Percentiles rank a stretch among this genome's conserved stretches.
Evolutionary conservation across 176 grass and related monocot genomes (phyloP).

Genomic region (Calamus simplicifolius): DNA sequence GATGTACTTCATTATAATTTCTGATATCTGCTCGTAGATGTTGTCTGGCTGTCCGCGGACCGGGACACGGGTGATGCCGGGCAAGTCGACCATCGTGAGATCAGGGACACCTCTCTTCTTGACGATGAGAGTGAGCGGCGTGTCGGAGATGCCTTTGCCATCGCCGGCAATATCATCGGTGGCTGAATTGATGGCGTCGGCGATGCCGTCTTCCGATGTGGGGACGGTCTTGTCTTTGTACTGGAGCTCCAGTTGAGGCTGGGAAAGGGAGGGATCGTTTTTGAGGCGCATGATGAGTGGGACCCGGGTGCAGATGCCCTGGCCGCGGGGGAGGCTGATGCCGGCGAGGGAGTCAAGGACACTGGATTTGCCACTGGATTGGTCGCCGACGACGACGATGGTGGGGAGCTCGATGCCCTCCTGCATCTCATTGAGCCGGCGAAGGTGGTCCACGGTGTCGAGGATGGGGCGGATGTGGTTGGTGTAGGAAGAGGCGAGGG

Average conservation of each 20-base stretch:
- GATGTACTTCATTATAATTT: slow-evolving; percentile 49
- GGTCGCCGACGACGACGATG: slow-evolving; percentile 10
- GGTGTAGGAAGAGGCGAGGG: slow-evolving; percentile 40
- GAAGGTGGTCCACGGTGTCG: background rate
- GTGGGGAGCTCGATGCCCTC: slow-evolving; percentile 5
- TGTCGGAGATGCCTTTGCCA: slow-evolving; percentile 51
- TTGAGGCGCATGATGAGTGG: slow-evolving; percentile 4
- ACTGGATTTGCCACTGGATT: slow-evolving; percentile 52
- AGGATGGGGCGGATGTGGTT: slow-evolving; percentile 46
- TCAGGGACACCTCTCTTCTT: slow-evolving; percentile 38
- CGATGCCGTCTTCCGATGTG: slow-evolving; percentile 35
- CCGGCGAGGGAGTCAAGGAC: slow-evolving; percentile 61
- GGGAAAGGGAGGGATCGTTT: background rate
- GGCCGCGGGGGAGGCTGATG: slow-evolving; percentile 33
- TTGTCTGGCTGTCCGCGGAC: slow-evolving; percentile 34
- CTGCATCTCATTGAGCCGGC: slow-evolving; percentile 3
- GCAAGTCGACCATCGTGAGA: slow-evolving; percentile 44
- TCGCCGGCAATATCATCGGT: slow-evolving; percentile 39
- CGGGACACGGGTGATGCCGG: slow-evolving; percentile 55
- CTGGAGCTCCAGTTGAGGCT: slow-evolving; percentile 26
- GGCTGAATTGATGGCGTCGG: slow-evolving; percentile 17
- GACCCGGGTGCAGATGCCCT: slow-evolving; percentile 3
- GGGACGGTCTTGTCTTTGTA: slow-evolving; percentile 22
- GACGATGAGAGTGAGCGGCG: slow-evolving; percentile 51
- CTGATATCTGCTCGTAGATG: slow-evolving; percentile 53